Base-by-base conservation (phyloP, 352 stramenopile species). In the Lagenidium giganteum region DNA sequence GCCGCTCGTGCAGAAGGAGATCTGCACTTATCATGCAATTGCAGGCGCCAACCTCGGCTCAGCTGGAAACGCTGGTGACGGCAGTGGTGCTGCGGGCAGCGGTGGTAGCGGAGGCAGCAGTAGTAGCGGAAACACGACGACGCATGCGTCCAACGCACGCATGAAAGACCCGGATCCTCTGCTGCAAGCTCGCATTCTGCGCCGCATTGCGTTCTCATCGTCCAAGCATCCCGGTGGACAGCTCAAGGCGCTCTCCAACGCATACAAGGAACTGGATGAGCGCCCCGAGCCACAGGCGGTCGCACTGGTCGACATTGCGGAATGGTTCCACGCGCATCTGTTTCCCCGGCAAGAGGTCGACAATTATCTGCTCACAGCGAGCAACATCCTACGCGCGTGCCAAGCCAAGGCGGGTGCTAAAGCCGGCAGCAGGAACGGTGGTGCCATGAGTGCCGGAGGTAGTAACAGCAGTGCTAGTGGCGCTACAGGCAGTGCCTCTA, bases 291-390 rank as follows among this genome's bases (percentile, higher is more conserved):
- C 87, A 35, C 71, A 86, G 36, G 52, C 71, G 8, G 32, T 84
- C 13, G 47, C 85, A 18, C 47, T 94, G 14, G 46, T 95, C 0
- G 83, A 96, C 30, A 74, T 95, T 36, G 83, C 74, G 4, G 85
- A 96, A 49, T 96, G 83, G 83, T 45, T 95, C 18, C 74, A 78
- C 42, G 78, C 80, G 1, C 84, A 87, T 28, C 67, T 76, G 3
- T 68, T 90, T 24, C 61, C 78, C 0, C 34, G 51, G 16, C 51
- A 83, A 41, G 82, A 91, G 22, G 61, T 71, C 1, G 42, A 76
- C 1, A 33, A 59, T 8, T 71, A 91, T 50, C 37, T 94, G 6
- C 57, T 85, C n/a, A 65, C 48, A 5, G 79, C 81, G 11, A 35
- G 65, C 7, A 68, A 61, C 13, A 61, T 67, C 3, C 33, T 95